Evolutionary conservation across 495 filamentous ascomycete genomes (phyloP).

Genomic region (Daldinia vernicosa): DNA sequence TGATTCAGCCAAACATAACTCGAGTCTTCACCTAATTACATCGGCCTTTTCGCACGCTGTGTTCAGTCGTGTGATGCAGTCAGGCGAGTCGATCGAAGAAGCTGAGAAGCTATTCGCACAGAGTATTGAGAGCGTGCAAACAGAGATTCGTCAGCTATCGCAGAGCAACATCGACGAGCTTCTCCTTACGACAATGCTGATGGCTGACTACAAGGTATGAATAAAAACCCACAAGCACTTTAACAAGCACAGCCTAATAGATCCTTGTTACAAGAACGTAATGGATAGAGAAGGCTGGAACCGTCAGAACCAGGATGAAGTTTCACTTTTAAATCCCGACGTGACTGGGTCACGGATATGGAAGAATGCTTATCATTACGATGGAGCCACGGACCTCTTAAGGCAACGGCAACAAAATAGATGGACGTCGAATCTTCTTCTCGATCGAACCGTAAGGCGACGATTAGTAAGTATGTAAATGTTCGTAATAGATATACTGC

Average conservation of each 20-base stretch:
- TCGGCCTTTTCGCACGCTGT: slow-evolving; percentile 46
- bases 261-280: slow-evolving; percentile 16
- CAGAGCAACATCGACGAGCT: slow-evolving; percentile 45
- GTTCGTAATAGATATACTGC: not conserved
- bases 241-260: not conserved
- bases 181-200: slow-evolving; percentile 45
- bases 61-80: slow-evolving; percentile 37
- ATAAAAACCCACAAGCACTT: not conserved
- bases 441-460: slow-evolving; percentile 43
- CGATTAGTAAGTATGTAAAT: slow-evolving; percentile 30
- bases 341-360: slow-evolving; percentile 36
- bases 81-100: slow-evolving; percentile 20
- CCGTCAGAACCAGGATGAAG: not conserved
- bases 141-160: slow-evolving; percentile 15
- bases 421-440: slow-evolving; percentile 31
- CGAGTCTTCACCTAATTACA: slow-evolving; percentile 45
- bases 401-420: slow-evolving; percentile 36
- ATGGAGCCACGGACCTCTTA: slow-evolving; percentile 41
- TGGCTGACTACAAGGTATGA: slow-evolving; percentile 46
- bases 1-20: slow-evolving; percentile 24
- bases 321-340: slow-evolving; percentile 7
- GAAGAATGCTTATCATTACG: slow-evolving; percentile 38
- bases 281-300: slow-evolving; percentile 1
- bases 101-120: slow-evolving; percentile 34
- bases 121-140: slow-evolving; percentile 26